Evolutionary conservation across 2,329 filamentous ascomycete species (phyloP).

Genomic region (Blastomyces parvus): DNA sequence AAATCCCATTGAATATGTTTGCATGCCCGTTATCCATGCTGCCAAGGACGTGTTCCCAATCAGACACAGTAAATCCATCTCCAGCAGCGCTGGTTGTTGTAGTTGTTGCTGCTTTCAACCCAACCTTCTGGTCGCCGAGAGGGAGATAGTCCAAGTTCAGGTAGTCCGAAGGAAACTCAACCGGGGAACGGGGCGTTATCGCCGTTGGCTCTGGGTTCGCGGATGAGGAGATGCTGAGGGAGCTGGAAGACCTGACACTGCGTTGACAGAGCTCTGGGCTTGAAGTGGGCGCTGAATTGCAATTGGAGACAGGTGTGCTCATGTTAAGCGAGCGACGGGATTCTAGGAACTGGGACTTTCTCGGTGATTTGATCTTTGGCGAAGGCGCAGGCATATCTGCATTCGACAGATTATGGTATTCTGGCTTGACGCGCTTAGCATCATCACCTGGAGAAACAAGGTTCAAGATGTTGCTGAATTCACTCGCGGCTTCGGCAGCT

Average conservation of each 20-base stretch:
- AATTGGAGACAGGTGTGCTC: conserved; percentile 11
- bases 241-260: conserved; percentile 16
- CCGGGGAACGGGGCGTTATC: conserved; percentile 26
- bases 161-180: conserved; percentile 16
- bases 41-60: conserved; percentile 75
- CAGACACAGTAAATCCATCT: conserved; percentile 49
- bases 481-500: conserved; percentile 40
- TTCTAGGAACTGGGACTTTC: conserved; percentile 31
- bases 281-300: not conserved
- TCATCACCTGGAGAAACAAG: conserved; percentile 35
- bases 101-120: conserved; percentile 27
- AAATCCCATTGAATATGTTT: conserved; percentile 59
- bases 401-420: conserved; percentile 17
- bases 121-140: conserved; percentile 27
- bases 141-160: conserved; percentile 53
- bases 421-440: conserved; percentile 12
- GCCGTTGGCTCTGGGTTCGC: conserved; percentile 6
- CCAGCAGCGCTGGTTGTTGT: conserved; percentile 24
- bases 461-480: conserved; percentile 44
- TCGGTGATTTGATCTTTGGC: conserved; percentile 28
- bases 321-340: conserved; percentile 25
- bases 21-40: conserved; percentile 69
- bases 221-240: conserved; percentile 12
- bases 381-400: conserved; percentile 26
- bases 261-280: conserved; percentile 14